Percentiles rank a stretch among this genome's conserved stretches.
Conservation (phyloP, 116 monocot genomes). For the Papilionanthe hybrid region DNA sequence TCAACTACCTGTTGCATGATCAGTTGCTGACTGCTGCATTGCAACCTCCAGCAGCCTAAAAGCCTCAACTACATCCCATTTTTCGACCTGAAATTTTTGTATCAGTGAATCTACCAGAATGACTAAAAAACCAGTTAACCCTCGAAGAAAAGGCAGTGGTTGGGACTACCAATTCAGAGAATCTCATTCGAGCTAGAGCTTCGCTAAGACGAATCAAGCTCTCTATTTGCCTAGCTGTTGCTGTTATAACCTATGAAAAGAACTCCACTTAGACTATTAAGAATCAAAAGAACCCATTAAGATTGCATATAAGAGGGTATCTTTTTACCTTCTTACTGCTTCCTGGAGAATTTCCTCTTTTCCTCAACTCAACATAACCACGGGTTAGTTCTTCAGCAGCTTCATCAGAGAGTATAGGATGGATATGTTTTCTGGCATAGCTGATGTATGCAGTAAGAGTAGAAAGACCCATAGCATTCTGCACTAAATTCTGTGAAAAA, state of each 20-base stretch:
- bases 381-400: slow-evolving; percentile 85
- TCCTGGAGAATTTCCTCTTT: slow-evolving; percentile 84
- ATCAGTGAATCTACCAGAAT: neutral
- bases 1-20: slow-evolving; percentile 77
- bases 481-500: slow-evolving; percentile 49
- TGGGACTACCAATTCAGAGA: slow-evolving; percentile 66
- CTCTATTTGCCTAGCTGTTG: slow-evolving; percentile 94
- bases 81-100: slow-evolving; percentile 54
- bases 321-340: slow-evolving; percentile 85
- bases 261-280: neutral
- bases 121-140: neutral
- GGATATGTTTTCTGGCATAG: slow-evolving; percentile 91
- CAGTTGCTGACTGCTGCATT: slow-evolving; percentile 93
- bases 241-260: slow-evolving; percentile 65
- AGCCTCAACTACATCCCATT: slow-evolving; percentile 73
- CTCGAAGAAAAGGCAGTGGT: neutral
- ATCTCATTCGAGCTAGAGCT: slow-evolving; percentile 84
- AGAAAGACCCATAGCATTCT: slow-evolving; percentile 70
- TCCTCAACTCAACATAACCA: slow-evolving; percentile 91
- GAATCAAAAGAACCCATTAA: neutral
- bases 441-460: slow-evolving; percentile 80
- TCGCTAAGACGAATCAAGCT: slow-evolving; percentile 95
- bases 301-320: no score
- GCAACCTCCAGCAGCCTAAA: slow-evolving; percentile 93
- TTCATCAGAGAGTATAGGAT: slow-evolving; percentile 83